Evolutionary conservation across 257 asterid species (phyloP), one percentile per base, ranked within the genome.

Genomic region (Agastache rugosa): DNA sequence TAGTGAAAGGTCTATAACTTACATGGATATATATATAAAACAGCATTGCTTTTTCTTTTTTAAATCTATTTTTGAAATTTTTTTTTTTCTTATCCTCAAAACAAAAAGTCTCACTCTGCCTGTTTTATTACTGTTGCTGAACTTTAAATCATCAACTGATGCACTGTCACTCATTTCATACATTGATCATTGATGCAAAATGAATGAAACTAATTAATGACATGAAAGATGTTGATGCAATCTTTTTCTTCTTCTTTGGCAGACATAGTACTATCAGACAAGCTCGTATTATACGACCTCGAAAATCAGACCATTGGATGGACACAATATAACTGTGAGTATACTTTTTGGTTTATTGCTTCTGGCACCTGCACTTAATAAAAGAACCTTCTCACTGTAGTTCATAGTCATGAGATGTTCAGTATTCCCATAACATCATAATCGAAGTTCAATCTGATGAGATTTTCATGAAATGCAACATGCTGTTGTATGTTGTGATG

Each of bases 221-320:
- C 6, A 53, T 25, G 39, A 37, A 25, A 56, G 42, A 22, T 35
- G 60, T 44, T 23, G 20, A 75, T 16, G 9, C 29, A 31, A 20
- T 63, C 53, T 60, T 76, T 22, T 50, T 42, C 39, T 55, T 23
- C 75, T 69, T 23, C 9, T 45, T 56, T 48, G 75, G 82, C 89
- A 89, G 96, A 91, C 78, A 76, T 88, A 23, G 83, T 79, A 34
- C 63, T 93, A 23, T 59, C 92, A 0, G 90, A 91, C 82, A 91
- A 93, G 84, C 91, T 93, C 60, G 82, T 93, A 9, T 19, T 88
- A 56, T 93, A 91, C 61, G 97, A 93, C 83, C 85, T 93, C 39
- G 97, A 89, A 71, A 88, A 91, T 53, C 86, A 82, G 75, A 90
- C 90, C 29, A 80, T 93, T 71, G 98, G 98, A 67, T 91, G 97